These are phyloP conservation scores for Aegilops tauschii DNA, from an alignment of 176 grass and related monocot genomes.

Conservation along the genomic window DNA sequence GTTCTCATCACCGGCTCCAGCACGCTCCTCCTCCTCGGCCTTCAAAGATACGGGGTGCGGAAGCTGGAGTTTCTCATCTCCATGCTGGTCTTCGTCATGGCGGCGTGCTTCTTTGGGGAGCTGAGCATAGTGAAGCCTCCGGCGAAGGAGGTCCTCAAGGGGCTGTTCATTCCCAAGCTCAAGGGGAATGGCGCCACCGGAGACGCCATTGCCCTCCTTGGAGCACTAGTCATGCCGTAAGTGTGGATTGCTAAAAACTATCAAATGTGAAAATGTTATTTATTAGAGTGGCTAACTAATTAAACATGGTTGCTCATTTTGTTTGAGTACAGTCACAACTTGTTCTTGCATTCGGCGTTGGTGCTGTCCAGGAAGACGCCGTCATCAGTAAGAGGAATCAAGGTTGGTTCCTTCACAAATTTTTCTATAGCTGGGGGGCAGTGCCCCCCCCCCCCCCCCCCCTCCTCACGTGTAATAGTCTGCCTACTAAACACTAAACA, in stretches of 20 bases:
- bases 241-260: neutral
- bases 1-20: slow-evolving; percentile 92
- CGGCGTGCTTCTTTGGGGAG: slow-evolving; percentile 78
- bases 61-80: slow-evolving; percentile 17
- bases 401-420: slow-evolving; percentile 32
- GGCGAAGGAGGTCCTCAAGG: slow-evolving; percentile 59
- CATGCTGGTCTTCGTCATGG: slow-evolving; percentile 41
- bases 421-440: too few relatives aligned
- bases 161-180: slow-evolving; percentile 25
- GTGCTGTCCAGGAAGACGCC: slow-evolving; percentile 89
- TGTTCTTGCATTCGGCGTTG: slow-evolving; percentile 91
- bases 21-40: slow-evolving; percentile 71
- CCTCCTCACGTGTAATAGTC: too few relatives aligned
- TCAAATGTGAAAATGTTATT: neutral
- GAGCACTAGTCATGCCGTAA: slow-evolving; percentile 93
- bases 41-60: slow-evolving; percentile 86
- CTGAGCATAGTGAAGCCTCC: slow-evolving; percentile 81
- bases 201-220: slow-evolving; percentile 83
- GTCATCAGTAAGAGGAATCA: slow-evolving; percentile 69
- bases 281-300: neutral
- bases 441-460: too few relatives aligned
- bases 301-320: neutral
- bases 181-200: slow-evolving; percentile 50
- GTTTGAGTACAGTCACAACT: slow-evolving; percentile 61
- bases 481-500: too few relatives aligned